These are phyloP conservation scores for Lipomyces spencermartinsiae DNA, from an alignment of 805 yeast species.

Conservation along the genomic window DNA sequence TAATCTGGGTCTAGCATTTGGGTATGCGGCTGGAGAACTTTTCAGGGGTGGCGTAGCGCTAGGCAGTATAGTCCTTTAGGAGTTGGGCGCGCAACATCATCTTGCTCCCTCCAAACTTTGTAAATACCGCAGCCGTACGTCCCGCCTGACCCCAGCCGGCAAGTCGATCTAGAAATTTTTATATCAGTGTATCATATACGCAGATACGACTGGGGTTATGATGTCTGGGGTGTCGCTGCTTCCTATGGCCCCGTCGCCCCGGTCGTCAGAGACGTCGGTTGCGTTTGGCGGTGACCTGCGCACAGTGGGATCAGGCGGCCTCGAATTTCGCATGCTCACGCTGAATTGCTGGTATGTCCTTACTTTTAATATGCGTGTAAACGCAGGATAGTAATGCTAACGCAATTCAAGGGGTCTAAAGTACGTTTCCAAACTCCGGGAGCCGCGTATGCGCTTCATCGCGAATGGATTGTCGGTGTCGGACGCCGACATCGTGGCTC, in stretches of 20 bases:
- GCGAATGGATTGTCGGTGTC: constrained; percentile 65
- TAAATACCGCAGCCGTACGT: no score
- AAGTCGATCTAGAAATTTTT: not conserved
- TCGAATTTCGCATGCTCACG: constrained; percentile 41
- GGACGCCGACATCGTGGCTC: constrained; percentile 80
- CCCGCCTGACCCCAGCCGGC: not conserved
- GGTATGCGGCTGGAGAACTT: no score
- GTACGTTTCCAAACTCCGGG: constrained; percentile 74
- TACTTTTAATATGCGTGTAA: not conserved
- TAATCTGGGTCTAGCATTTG: not conserved
- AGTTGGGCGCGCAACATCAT: no score
- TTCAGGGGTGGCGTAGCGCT: no score
- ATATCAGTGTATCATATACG: not conserved
- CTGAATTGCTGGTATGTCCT: constrained; percentile 46
- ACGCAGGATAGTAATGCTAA: not conserved
- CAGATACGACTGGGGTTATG: not conserved
- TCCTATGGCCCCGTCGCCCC: not conserved
- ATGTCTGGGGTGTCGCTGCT: not conserved
- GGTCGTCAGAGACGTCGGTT: not conserved
- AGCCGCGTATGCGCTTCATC: constrained; percentile 70
- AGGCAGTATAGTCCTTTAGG: no score
- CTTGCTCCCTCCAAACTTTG: no score
- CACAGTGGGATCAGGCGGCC: constrained; percentile 6
- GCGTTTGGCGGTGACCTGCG: not conserved
- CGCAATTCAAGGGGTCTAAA: constrained; percentile 76